Base-by-base conservation (phyloP, 805 yeast genomes). In the Candida vaughaniae region DNA sequence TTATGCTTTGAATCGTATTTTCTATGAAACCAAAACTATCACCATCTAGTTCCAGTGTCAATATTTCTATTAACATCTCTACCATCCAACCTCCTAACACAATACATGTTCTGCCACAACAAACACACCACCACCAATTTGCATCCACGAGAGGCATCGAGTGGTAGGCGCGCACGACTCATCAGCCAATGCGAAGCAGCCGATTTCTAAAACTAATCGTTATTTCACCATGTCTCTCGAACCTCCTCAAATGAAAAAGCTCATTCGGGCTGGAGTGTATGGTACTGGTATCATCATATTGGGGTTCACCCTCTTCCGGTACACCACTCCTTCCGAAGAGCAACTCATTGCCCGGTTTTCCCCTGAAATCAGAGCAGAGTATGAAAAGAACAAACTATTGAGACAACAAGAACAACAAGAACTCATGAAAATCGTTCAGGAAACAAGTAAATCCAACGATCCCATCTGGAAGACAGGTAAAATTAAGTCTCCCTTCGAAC, bases 391-490 rank as follows among this genome's bases (percentile, higher is more conserved):
- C 51, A 72, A 67, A 46, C 78, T 66, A 6, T 56, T 83, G 18
- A 74, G 91, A 55, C 74, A 74, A 48, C 66, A 70, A 40, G 95
- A 85, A 56, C 91, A 85, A 52, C 72, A 73, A 45, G 82, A 77
- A 51, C 57, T 85, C 44, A 82, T 83, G 75, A 76, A 75, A 45
- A 78, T 83, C 17, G 90, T 78, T 1, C 66, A 73, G 39, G 53
- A 73, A 43, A 84, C 93, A 0, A 61, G 87, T 2, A 69, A 73
- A 1, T 80, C 88, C 11, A 71, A 80, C 47, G 88, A 84, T 38
- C 95, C 95, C 0, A 78, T 85, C 33, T 85, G 95, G 95, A 82
- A 75, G 55, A 79, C 95, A 0, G 95, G 90, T 0, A 66, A 78
- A 1, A 73, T 85, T 25, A 63, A 67, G 29, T 73, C 82, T 1